Base-by-base conservation (phyloP, 2,329 filamentous ascomycete genomes). In the Aspergillus sp. region DNA sequence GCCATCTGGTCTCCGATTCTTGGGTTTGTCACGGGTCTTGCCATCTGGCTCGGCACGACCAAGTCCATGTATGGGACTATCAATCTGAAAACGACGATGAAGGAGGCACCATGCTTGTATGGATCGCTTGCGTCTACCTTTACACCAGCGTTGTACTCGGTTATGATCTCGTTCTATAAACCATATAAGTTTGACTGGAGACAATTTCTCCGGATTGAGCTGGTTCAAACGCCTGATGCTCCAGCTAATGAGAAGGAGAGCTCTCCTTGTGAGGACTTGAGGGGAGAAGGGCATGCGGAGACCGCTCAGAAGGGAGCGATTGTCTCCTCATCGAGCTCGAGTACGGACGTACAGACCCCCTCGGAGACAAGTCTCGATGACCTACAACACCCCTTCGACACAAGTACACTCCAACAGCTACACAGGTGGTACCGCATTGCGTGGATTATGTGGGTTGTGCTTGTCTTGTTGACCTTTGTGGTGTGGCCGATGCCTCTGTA, bases 401-500 rank as follows among this genome's bases (percentile, higher is more conserved):
- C 65, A 1, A 51, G 53, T 4, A 75, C 72, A 0, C 51, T 76
- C 1, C 58, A 52, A 22, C 60, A 72, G 14, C 55, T 76, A 0
- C 51, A 65, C 4, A 61, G 61, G 2, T 76, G 74, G 74, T 65
- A 69, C 16, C 66, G 65, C 3, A 72, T 76, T 49, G 74, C 76
- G 0, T 71, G 71, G 60, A 55, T 67, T 1, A 70, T 73, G 16
- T 76, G 73, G 45, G 59, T 75, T 1, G 62, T 73, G 32, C 69
- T 77, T 45, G 69, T 80, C 1, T 58, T 78, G 7, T 62, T 76
- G 9, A 80, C 78, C 0, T 73, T 78, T 22, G 58, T 81, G 10
- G 56, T 72, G 1, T 80, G 77, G 78, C 78, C 77, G 0, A 66
- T 81, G 63, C 77, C 78, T 19, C 65, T 80, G 4, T 80, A 80